These are phyloP conservation scores for Prunus mume DNA, from an alignment of 306 rosid genomes.

Conservation along the genomic window DNA sequence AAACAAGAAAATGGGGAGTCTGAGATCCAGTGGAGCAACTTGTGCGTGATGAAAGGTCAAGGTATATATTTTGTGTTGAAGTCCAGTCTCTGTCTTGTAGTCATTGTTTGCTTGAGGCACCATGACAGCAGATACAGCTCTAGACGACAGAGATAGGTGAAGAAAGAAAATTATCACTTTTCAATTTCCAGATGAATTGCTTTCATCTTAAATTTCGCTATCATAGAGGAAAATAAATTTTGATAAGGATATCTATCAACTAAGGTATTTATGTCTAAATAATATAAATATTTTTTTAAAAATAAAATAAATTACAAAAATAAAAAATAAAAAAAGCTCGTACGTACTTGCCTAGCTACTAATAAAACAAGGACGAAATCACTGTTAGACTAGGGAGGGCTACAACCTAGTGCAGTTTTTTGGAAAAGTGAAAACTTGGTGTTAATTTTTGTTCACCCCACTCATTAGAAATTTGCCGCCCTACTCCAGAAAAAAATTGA, in stretches of 20 bases:
- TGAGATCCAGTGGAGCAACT: constrained; percentile 17
- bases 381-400: no score
- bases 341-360: no score
- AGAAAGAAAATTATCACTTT: not conserved
- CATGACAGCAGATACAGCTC: constrained; percentile 17
- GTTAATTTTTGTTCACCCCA: no score
- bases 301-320: no score
- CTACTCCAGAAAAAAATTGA: no score
- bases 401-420: no score
- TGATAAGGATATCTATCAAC: not conserved
- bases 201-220: not conserved
- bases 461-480: no score
- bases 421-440: no score
- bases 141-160: constrained; percentile 28
- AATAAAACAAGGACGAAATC: no score
- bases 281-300: no score
- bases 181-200: constrained; percentile 12
- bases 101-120: not conserved
- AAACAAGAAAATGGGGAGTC: not conserved
- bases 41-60: constrained; percentile 10
- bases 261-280: no score
- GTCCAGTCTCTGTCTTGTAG: constrained; percentile 14
- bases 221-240: constrained; percentile 20
- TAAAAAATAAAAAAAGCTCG: no score
- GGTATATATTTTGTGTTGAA: not conserved